Evolutionary conservation across 164 flowering plant genomes (phyloP).

Genomic region (Sedum album): DNA sequence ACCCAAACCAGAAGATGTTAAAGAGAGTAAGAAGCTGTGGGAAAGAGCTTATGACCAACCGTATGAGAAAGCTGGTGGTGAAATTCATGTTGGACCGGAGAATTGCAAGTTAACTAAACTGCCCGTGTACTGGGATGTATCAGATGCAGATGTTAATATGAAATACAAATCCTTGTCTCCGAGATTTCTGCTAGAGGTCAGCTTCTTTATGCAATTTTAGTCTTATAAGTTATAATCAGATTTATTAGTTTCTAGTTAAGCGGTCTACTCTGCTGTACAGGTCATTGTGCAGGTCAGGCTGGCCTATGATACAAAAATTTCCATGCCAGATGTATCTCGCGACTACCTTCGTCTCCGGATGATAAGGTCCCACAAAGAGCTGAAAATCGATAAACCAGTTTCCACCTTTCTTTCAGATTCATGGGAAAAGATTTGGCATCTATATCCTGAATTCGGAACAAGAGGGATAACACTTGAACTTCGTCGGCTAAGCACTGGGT

Average conservation of each 20-base stretch:
- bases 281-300: constrained; percentile 50
- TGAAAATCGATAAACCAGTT: constrained; percentile 46
- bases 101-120: constrained; percentile 13
- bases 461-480: constrained; percentile 55
- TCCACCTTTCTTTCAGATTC: constrained; percentile 23
- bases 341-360: constrained; percentile 41
- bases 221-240: background rate
- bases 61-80: constrained; percentile 80
- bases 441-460: constrained; percentile 81
- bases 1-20: constrained; percentile 34
- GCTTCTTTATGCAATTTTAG: background rate
- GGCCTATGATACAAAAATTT: constrained; percentile 15
- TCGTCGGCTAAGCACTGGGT: constrained; percentile 29
- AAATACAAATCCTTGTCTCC: constrained; percentile 64
- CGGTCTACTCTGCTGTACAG: constrained; percentile 25
- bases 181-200: constrained; percentile 79
- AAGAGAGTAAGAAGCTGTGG: constrained; percentile 59
- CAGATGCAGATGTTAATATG: constrained; percentile 54
- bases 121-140: constrained; percentile 54
- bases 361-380: constrained; percentile 62
- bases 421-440: constrained; percentile 64
- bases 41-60: constrained; percentile 66
- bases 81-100: constrained; percentile 21
- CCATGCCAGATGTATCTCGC: constrained; percentile 12
- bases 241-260: too few species aligned